Base-by-base conservation (phyloP, 805 yeast species). In the Pichia nanzhaoensis region DNA sequence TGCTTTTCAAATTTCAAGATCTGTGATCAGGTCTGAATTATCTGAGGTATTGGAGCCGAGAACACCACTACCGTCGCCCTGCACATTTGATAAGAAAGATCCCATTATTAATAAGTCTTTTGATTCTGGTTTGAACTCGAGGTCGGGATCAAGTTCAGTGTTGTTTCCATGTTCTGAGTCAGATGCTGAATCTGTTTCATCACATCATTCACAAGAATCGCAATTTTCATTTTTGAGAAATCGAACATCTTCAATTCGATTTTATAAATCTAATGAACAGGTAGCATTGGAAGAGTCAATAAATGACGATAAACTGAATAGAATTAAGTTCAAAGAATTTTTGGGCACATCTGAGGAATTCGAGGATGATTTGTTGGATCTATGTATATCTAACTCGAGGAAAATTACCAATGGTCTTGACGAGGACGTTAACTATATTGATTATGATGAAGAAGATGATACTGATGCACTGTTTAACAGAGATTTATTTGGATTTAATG, bases 381-480 rank as follows among this genome's bases (percentile, higher is more conserved):
- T 58, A 5, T 42, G 43, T 13, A 22, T 38, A 16, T 17, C 36
- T 12, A 22, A n/a, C 5, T 37, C 46, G 3, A 37, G 14, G 12
- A 37, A 21, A 20, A n/a, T 45, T 9, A 19, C 13, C 13, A 33
- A 44, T 16, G 44, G 36, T 6, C 36, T 40, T 18, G 48, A 44
- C 28, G 48, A 44, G 3, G 48, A 38, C 16, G 37, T 41, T 16
- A 48, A 48, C 41, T 44, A 41, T 40, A 33, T 24, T 9, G 67
- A 65, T 47, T 57, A 53, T 19, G 60, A 57, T 9, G 61, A 50
- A 18, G 57, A 55, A 28, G 71, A 67, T 44, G 71, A 67, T 32
- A 67, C 71, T 0, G 70, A 66, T 46, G 61, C 56, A 10, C 46
- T 68, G 35, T 67, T 67, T 49, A 66, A 67, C 40, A 49, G 71